Conservation (phyloP, 331 rosid genomes). For the Pyrus hybrid region DNA sequence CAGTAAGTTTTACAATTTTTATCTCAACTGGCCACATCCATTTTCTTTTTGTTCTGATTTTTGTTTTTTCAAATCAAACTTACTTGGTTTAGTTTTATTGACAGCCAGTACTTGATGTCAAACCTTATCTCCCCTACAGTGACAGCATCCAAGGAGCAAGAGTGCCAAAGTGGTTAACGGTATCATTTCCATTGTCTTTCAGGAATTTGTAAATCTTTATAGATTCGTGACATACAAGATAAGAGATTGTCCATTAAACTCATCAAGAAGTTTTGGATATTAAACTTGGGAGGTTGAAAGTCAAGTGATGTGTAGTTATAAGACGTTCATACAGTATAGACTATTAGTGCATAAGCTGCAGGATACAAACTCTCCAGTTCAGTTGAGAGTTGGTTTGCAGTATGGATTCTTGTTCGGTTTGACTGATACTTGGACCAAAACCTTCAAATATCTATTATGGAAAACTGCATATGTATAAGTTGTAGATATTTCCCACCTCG, state of each 20-base stretch:
- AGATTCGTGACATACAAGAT: neutral
- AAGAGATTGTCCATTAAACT: neutral
- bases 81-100: conserved; percentile 18
- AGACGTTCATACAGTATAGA: neutral
- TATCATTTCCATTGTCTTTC: conserved; percentile 24
- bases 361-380: neutral
- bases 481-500: neutral
- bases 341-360: neutral
- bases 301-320: neutral
- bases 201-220: conserved; percentile 3
- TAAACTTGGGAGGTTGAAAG: neutral
- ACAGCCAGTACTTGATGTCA: conserved; percentile 93
- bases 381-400: neutral
- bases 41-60: conserved; percentile 1
- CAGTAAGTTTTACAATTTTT: no score
- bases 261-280: neutral
- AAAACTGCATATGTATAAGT: neutral
- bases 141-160: conserved; percentile 68
- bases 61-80: neutral
- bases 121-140: conserved; percentile 82
- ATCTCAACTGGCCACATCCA: neutral
- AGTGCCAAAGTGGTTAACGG: conserved; percentile 80
- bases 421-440: neutral
- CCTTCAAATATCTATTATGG: neutral
- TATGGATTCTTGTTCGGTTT: neutral